phyloP scores from a whole-genome alignment of 345 rosid genomes.

The Carallia brachiata region DNA sequence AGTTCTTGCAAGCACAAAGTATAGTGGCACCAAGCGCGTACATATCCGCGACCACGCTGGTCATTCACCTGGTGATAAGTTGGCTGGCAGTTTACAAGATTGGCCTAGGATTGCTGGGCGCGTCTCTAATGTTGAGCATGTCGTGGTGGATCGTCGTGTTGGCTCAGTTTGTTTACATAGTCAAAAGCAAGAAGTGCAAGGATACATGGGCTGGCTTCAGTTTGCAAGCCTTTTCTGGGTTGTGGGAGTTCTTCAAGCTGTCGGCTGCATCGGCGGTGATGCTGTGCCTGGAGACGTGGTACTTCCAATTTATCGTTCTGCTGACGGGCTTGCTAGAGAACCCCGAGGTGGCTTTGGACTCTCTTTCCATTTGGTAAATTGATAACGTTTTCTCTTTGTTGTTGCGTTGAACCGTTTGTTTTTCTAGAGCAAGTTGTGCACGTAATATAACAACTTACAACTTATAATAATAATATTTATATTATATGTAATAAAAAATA shows the following conservation, averaged over 20 bases:
- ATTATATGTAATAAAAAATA: too few relatives aligned
- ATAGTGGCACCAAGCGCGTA: slow-evolving; percentile 25
- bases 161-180: slow-evolving; percentile 20
- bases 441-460: too few relatives aligned
- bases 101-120: slow-evolving; percentile 23
- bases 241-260: slow-evolving; percentile 23
- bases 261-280: slow-evolving; percentile 33
- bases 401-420: not conserved
- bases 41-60: slow-evolving; percentile 16
- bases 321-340: slow-evolving; percentile 22
- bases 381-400: not conserved
- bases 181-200: slow-evolving; percentile 8
- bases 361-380: slow-evolving; percentile 25
- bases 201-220: slow-evolving; percentile 27
- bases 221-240: slow-evolving; percentile 15
- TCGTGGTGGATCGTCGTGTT: slow-evolving; percentile 24
- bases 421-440: too few relatives aligned
- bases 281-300: slow-evolving; percentile 31
- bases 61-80: slow-evolving; percentile 13
- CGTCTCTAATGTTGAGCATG: slow-evolving; percentile 21
- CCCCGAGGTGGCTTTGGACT: slow-evolving; percentile 22
- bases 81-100: slow-evolving; percentile 21
- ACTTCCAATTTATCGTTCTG: slow-evolving; percentile 24
- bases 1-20: slow-evolving; percentile 29
- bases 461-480: too few relatives aligned